Percentiles rank a stretch among this genome's conserved stretches.
Conservation (phyloP, 129 eudicot species). For the Tanacetum coccineum region DNA sequence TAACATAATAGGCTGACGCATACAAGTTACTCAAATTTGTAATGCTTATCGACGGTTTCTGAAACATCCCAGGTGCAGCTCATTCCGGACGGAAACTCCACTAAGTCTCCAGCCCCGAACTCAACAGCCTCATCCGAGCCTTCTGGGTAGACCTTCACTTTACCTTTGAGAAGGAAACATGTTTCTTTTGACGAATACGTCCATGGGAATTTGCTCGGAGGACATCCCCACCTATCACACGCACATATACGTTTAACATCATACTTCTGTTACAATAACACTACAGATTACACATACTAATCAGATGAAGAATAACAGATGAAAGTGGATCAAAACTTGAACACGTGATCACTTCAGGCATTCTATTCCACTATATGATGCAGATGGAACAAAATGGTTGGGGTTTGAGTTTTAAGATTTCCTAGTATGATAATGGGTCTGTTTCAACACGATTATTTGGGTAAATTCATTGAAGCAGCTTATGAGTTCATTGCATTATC, state of each 20-base stretch:
- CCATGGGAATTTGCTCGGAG: constrained; percentile 99
- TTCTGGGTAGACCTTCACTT: constrained; percentile 87
- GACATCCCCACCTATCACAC: constrained; percentile 87
- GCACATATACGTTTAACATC: constrained; percentile 1
- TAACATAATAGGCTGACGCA: not conserved
- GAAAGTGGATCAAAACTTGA: no score
- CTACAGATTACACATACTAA: not conserved
- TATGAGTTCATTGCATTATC: no score
- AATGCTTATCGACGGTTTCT: constrained; percentile 89
- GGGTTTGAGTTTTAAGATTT: no score
- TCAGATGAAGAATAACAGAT: no score
- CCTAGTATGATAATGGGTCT: no score
- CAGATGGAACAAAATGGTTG: no score
- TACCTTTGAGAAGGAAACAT: constrained; percentile 76
- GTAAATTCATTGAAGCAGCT: no score
- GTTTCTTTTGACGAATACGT: constrained; percentile 79
- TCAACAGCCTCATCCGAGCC: constrained; percentile 84
- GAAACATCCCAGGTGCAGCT: constrained; percentile 98
- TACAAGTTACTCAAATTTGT: constrained; percentile 45
- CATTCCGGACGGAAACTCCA: constrained; percentile 87
- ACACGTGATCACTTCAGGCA: no score
- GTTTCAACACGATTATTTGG: no score
- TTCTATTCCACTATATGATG: no score
- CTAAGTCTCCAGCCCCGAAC: constrained; percentile 87
- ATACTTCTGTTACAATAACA: not conserved